These are phyloP conservation scores for Amaranthus palmeri DNA, from an alignment of 148 eudicot genomes.

Conservation along the genomic window DNA sequence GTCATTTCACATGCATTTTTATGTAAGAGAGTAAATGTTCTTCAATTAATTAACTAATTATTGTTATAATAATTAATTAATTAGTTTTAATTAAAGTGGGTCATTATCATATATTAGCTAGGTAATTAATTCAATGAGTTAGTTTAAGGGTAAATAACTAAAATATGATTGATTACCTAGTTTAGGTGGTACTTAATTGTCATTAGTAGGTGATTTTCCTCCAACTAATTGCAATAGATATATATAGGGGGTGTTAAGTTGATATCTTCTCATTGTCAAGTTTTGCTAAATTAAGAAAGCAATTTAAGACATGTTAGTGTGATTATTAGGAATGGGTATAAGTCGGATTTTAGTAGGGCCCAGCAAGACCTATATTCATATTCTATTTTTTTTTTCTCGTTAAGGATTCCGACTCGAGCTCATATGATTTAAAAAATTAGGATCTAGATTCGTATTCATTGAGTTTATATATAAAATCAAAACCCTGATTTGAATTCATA, in stretches of 20 bases:
- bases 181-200: conserved; percentile 13
- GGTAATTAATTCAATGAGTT: conserved; percentile 4
- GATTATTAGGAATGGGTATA: too few species aligned
- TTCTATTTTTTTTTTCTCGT: too few species aligned
- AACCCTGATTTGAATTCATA: too few species aligned
- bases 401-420: too few species aligned
- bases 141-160: conserved; percentile 10
- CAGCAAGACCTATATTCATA: too few species aligned
- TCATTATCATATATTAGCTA: not conserved
- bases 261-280: not conserved
- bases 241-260: not conserved
- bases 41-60: not conserved
- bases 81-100: not conserved
- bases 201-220: conserved; percentile 19
- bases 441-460: too few species aligned
- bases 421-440: too few species aligned
- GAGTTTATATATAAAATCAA: too few species aligned
- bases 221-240: not conserved
- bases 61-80: not conserved
- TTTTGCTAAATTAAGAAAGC: not conserved
- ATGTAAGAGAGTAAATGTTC: conserved; percentile 1
- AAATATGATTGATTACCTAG: conserved; percentile 2
- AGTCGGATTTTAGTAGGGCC: too few species aligned
- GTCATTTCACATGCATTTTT: conserved; percentile 22
- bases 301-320: not conserved